A percentile compares a stretch with the other conserved stretches of the same genome.
These are phyloP conservation scores for Tetracladium setigerum DNA, from an alignment of 495 filamentous ascomycete genomes.

Conservation along the genomic window DNA sequence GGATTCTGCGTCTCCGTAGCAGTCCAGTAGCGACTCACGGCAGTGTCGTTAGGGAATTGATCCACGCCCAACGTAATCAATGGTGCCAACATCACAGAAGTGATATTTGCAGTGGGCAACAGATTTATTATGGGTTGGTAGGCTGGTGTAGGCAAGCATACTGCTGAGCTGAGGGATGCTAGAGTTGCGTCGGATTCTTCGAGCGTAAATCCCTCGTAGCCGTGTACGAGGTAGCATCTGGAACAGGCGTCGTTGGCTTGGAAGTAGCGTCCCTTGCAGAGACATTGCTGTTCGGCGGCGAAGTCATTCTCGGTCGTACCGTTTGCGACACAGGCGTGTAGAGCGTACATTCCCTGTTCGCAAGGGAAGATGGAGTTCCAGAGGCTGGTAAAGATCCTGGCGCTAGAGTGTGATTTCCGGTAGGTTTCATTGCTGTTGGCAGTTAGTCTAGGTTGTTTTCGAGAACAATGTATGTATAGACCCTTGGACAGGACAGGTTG, in stretches of 20 bases:
- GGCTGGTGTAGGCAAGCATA: neutral
- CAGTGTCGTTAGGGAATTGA: conserved; percentile 10
- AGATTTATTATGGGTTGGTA: conserved; percentile 3
- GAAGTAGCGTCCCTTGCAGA: conserved; percentile 5
- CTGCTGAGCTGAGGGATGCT: neutral
- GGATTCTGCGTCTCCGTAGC: neutral
- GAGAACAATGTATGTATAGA: too few relatives aligned
- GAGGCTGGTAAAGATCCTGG: neutral
- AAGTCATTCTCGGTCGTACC: conserved; percentile 10
- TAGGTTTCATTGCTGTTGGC: neutral
- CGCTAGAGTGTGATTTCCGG: neutral
- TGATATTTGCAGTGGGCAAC: neutral
- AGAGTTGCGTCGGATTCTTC: neutral
- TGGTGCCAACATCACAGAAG: neutral
- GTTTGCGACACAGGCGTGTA: conserved; percentile 3
- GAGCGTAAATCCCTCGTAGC: neutral
- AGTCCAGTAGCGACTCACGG: conserved; percentile 6
- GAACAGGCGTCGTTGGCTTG: neutral
- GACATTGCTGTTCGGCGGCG: conserved; percentile 12
- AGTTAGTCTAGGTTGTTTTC: too few relatives aligned
- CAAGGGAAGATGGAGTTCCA: conserved; percentile 8
- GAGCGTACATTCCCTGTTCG: conserved; percentile 1
- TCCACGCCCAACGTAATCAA: neutral
- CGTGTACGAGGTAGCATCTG: conserved; percentile 2
- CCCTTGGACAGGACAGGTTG: too few relatives aligned